Percentiles rank a stretch among this genome's conserved stretches.
Evolutionary conservation across 2,329 filamentous ascomycete species (phyloP).

Genomic region (Pyrenophora seminiperda): DNA sequence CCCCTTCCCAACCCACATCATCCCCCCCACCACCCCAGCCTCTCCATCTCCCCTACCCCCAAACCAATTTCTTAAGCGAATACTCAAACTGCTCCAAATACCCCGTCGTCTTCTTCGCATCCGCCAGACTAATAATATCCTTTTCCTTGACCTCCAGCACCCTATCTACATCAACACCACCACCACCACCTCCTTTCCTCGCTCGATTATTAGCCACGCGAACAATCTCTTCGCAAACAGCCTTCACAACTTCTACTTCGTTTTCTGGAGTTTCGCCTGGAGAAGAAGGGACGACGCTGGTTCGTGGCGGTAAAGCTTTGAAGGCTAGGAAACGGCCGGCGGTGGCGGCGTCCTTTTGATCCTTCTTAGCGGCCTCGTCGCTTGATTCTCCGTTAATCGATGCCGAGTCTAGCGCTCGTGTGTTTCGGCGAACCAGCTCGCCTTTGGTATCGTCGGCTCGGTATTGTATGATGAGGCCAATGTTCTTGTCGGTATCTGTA

Average conservation of each 20-base stretch:
- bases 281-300: constrained; percentile 45
- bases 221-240: constrained; percentile 78
- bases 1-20: no score
- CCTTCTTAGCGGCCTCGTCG: constrained; percentile 19
- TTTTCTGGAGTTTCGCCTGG: constrained; percentile 42
- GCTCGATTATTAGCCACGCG: constrained; percentile 64
- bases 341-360: constrained; percentile 28
- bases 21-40: no score
- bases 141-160: constrained; percentile 56
- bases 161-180: constrained; percentile 45
- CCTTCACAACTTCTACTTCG: constrained; percentile 62
- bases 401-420: constrained; percentile 70
- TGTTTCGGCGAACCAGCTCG: constrained; percentile 81
- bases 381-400: constrained; percentile 23
- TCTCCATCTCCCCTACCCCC: constrained; percentile 55
- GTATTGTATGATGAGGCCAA: constrained; percentile 83
- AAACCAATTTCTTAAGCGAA: constrained; percentile 91
- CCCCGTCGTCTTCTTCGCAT: constrained; percentile 86
- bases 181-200: constrained; percentile 52
- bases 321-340: constrained; percentile 56
- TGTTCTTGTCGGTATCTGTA: constrained; percentile 76
- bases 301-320: constrained; percentile 59
- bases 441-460: constrained; percentile 70
- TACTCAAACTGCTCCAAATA: constrained; percentile 86
- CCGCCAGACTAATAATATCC: constrained; percentile 81